Evolutionary conservation across 208 protist genomes (phyloP), one percentile per base, ranked within the genome.

Genomic region (Acanthamoeba castellanii): DNA sequence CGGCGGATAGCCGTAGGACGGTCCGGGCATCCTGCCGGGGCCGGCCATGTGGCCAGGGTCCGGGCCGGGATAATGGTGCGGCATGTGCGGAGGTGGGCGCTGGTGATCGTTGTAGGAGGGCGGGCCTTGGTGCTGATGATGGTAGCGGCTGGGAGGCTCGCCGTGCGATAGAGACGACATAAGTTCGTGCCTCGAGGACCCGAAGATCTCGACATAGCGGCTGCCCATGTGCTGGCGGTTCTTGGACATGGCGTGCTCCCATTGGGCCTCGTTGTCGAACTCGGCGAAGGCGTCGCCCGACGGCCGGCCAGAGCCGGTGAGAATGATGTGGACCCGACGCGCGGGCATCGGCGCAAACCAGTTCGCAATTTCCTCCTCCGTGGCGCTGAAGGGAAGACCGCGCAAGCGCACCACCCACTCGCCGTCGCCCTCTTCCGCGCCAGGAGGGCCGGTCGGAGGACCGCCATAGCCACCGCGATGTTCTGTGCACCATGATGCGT

Each of bases 321-420:
- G 30, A 5, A 47, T 14, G 84, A 91, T 91, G 37, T 74, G 34
- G 22, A 32, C 84, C 1, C 59, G 50, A 37, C 78, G 78, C 25
- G 78, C 78, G n/a, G 78, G 78, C 78, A 87, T 87, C 3, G 78
- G 78, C 78, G 78, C 78, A 37, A 87, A 87, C 78, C 78, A 87
- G 30, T 52, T 61, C 13, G 78, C 78, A 30, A 91, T 91, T 4
- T 91, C 84, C 59, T 91, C 57, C 20, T 91, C 84, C 2, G 57
- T 91, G 16, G 84, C 84, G 22, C 84, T 91, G 84, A 74, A 91
- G 0, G 59, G 50, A 30, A 91, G 84, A n/a, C 84, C 84, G 59
- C 84, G 84, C 30, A 91, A 13, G 27, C 84, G 84, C 1, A 91
- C 84, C 32, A 91, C 84, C 78, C 78, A 87, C 7, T 84, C 76